Base-by-base conservation (phyloP, 257 asterid genomes). In the Ehretia macrophylla region DNA sequence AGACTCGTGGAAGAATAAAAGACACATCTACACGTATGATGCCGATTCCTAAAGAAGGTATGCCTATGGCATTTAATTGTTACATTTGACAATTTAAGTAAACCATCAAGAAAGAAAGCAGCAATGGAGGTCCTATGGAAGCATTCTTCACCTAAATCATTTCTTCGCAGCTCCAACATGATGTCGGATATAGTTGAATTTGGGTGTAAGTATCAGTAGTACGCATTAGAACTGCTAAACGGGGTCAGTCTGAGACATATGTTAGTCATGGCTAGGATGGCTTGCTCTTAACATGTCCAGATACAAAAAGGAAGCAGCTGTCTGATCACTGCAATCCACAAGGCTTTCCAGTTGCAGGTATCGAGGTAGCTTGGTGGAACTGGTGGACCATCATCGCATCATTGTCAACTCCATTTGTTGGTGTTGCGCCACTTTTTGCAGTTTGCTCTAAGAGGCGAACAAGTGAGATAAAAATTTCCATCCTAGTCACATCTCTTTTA, bases 401-500 rank as follows among this genome's bases (percentile, higher is more conserved):
- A 62, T 56, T 73, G 65, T 63, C 70, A 19, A 14, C 23, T 56
- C 56, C 56, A 23, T 58, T 73, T 62, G 75, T 56, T 16, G 78
- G 63, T 13, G 75, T 40, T 17, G 46, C 22, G 35, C 74, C 73
- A 17, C 46, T 66, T 71, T 80, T 82, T 32, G 77, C 51, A 17
- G 74, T 86, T 77, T 82, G 95, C 72, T 84, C 95, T 79, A 90
- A 60, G 66, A 86, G 84, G 44, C 80, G 90, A 62, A 90, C 93
- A 8, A 90, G 83, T 11, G 97, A 84, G 60, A 90, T 66, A 58
- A 90, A 90, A 42, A 89, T 82, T 58, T 89, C 95, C 90, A 86
- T 86, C 72, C 97, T 84, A 0, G 95, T 89, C n/a, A 89, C 90
- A 11, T 90, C 95, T 69, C 94, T 79, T 71, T 86, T 83, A 1